Base-by-base conservation (phyloP, 2,329 filamentous ascomycete genomes). In the Knufia petricola region DNA sequence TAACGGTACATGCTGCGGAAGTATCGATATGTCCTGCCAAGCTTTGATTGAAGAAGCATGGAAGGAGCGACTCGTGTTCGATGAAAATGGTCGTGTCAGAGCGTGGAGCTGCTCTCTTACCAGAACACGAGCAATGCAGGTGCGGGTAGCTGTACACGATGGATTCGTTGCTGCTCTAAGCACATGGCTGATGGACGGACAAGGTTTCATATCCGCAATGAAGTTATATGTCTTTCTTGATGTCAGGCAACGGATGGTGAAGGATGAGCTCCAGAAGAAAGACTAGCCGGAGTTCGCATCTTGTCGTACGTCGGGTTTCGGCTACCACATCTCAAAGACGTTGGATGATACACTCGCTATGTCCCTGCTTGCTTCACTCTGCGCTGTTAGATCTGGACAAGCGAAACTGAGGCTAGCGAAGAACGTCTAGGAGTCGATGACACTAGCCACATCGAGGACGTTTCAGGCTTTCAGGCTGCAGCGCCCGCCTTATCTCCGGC, bases 1-100 rank as follows among this genome's bases (percentile, higher is more conserved):
- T 15, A 48, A 12, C 19, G 46, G 46, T 9, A 48, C 46, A 23
- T 17, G 26, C 8, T 32, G 17, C 26, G 46, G 46, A 9, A 48
- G 46, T 3, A 23, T 42, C 17, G 38, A 31, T 20, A 48, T 32
- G 20, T 42, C 21, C 10, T 48, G 46, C 24, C 38, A n/a, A 28
- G 13, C 6, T 32, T 15, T 41, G 7, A 13, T n/a, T 10, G 44
- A 28, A 12, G 44, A 47, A 7, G 23, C 21, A 17, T 47, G 44
- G 23, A 38, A 47, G 9, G 44, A 15, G 21, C 44, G 44, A 13
- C 6, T 12, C n/a, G 13, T 17, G 20, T n/a, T 3, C 24, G 19
- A 20, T 46, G 28, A 19, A 15, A 19, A n/a, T 10, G 15, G n/a
- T 23, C 12, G 20, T 3, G 15, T 12, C 23, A 13, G 17, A 20